Evolutionary conservation across 2,329 filamentous ascomycete species (phyloP).

Genomic region (Cercospora zeae-maydis): DNA sequence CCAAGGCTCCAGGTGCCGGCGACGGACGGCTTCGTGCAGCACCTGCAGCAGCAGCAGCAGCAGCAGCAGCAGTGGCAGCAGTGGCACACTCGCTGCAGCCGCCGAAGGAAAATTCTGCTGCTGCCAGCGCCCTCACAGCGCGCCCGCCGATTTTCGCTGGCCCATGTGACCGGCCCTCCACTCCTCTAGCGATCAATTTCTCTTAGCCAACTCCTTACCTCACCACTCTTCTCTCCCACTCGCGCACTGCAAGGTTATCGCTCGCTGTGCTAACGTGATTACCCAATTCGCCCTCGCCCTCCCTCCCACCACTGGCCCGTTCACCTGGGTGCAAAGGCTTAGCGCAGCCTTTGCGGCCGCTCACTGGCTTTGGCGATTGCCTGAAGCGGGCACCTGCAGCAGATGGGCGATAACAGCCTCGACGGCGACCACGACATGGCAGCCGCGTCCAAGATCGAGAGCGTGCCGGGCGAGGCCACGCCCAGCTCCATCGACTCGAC

Average conservation of each 20-base stretch:
- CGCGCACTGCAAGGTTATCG: conserved; percentile 40
- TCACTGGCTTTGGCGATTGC: conserved; percentile 32
- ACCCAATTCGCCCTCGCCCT: conserved; percentile 24
- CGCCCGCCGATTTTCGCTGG: conserved; percentile 1
- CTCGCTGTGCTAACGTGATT: conserved; percentile 33
- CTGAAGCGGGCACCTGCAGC: conserved; percentile 45
- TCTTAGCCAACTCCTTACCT: conserved; percentile 33
- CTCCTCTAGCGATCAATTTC: conserved; percentile 25
- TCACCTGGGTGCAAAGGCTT: conserved; percentile 31
- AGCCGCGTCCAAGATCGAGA: conserved; percentile 46
- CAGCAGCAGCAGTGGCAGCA: too few relatives aligned
- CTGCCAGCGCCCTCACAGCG: neutral
- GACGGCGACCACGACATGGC: conserved; percentile 41
- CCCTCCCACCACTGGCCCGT: conserved; percentile 16
- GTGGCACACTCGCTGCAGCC: neutral
- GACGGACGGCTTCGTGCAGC: conserved; percentile 9
- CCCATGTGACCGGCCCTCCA: conserved; percentile 18
- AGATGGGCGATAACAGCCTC: conserved; percentile 48
- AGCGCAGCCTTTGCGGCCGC: conserved; percentile 29
- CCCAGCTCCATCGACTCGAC: conserved; percentile 49
- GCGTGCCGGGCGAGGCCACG: conserved; percentile 42
- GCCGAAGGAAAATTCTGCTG: conserved; percentile 4
- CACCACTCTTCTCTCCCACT: conserved; percentile 24
- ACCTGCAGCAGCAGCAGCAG: neutral
- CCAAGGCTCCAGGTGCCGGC: neutral